phyloP scores from a whole-genome alignment of 2,329 filamentous ascomycete genomes.

The Geosmithia flava region DNA sequence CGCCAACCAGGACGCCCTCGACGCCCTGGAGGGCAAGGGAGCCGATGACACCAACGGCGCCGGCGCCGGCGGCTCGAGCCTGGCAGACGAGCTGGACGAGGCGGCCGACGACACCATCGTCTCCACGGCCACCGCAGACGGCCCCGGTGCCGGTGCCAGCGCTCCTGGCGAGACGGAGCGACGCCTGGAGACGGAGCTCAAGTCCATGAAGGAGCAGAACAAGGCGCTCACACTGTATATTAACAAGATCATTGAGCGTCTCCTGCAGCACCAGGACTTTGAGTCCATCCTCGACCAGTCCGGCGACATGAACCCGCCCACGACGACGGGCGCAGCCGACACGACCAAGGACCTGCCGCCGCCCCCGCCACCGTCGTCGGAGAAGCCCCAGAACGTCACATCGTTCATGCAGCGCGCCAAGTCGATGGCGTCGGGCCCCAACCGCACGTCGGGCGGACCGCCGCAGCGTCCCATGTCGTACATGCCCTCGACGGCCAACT shows the following conservation, averaged over 20 bases:
- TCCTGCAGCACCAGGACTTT: slow-evolving; percentile 89
- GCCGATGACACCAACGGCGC: slow-evolving; percentile 53
- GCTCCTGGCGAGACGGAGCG: slow-evolving; percentile 48
- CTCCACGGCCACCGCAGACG: slow-evolving; percentile 18
- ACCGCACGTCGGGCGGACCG: slow-evolving; percentile 16
- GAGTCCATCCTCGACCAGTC: slow-evolving; percentile 85
- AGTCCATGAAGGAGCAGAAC: slow-evolving; percentile 79
- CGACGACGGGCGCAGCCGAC: slow-evolving; percentile 19
- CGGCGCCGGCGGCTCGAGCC: slow-evolving; percentile 36
- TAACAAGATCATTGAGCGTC: slow-evolving; percentile 95
- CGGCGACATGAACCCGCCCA: slow-evolving; percentile 30
- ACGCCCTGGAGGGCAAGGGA: slow-evolving; percentile 45
- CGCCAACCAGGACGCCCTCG: slow-evolving; percentile 52
- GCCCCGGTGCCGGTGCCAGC: slow-evolving; percentile 46
- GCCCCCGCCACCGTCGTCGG: slow-evolving; percentile 22
- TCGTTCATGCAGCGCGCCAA: slow-evolving; percentile 50
- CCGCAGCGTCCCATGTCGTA: slow-evolving; percentile 42
- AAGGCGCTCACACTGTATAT: slow-evolving; percentile 96
- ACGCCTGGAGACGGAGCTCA: slow-evolving; percentile 66
- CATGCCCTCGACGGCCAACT: slow-evolving; percentile 25
- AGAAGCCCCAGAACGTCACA: slow-evolving; percentile 21
- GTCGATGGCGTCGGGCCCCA: slow-evolving; percentile 40
- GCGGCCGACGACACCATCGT: slow-evolving; percentile 43
- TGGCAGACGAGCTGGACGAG: slow-evolving; percentile 83
- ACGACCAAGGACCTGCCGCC: slow-evolving; percentile 78